Evolutionary conservation across 202 grass and related monocot species (phyloP).

Genomic region (Carex arenaria): DNA sequence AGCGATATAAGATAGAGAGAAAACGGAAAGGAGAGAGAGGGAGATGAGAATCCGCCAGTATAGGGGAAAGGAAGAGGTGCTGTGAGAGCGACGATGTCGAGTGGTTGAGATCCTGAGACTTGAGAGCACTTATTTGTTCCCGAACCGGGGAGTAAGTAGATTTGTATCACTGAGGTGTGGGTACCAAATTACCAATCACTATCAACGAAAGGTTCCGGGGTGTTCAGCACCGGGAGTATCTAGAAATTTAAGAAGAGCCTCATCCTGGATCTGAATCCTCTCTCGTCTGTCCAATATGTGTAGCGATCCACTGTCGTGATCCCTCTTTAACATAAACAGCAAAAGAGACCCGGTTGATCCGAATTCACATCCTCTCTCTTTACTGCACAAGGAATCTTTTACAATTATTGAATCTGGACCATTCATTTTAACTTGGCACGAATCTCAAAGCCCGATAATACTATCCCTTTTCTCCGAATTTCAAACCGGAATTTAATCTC

Average conservation of each 20-base stretch:
- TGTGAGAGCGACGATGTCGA: not conserved
- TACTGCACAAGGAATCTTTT: no score
- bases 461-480: no score
- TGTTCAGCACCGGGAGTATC: not conserved
- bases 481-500: no score
- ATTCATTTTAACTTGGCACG: no score
- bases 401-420: no score
- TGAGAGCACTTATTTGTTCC: not conserved
- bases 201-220: not conserved
- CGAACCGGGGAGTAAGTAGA: not conserved
- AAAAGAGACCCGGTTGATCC: not conserved
- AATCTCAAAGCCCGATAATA: no score
- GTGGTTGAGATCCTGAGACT: not conserved
- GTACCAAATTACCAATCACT: not conserved
- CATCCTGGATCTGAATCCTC: not conserved
- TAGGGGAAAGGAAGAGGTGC: not conserved
- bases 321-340: not conserved
- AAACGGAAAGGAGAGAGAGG: not conserved
- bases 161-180: not conserved
- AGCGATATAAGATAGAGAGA: not conserved
- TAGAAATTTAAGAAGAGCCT: not conserved
- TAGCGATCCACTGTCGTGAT: not conserved
- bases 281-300: not conserved
- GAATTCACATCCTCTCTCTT: no score
- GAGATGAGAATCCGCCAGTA: constrained; percentile 7